Evolutionary conservation across 352 stramenopile species (phyloP), one percentile per base, ranked within the genome.

Genomic region (Phytophthora meadii): DNA sequence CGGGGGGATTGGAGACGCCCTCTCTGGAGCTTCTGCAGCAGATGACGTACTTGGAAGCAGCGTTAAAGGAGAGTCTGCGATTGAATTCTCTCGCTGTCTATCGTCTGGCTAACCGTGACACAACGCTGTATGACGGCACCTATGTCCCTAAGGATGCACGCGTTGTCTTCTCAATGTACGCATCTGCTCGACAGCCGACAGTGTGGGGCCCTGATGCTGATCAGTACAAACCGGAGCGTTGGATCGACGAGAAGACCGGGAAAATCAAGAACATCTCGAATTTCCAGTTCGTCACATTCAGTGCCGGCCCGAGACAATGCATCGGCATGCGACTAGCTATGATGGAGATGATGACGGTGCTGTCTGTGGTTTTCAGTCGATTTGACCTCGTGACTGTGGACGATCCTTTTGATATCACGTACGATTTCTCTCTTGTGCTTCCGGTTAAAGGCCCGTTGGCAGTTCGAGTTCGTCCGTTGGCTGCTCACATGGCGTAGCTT

Each of bases 111-210:
- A 63, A 70, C 71, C 40, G 70, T 55, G 86, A 90, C 14, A 70
- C 81, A 11, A 71, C 69, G 42, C 39, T 85, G 34, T 76, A 64
- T 51, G 80, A 89, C 60, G 77, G 79, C 58, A 86, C 80, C 2
- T 69, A 73, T 17, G 56, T 89, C 8, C 48, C 49, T 11, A 71
- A 72, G 15, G 60, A 57, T 7, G 47, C 55, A 0, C 60, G 60
- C 9, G 55, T 74, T 27, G 36, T 72, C 12, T 65, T 74, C 39
- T 65, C 60, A 25, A 66, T 72, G 58, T 77, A 72, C 22, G 55
- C 34, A 3, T 59, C 61, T 2, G 56, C 54, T 51, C 51, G 70
- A n/a, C 54, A 62, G 34, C 70, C 66, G 12, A 55, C n/a, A 5
- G 52, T 84, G 4, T 89, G 81, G 79, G 76, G 74, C 1, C 9